Evolutionary conservation across 345 rosid species (phyloP), one percentile per base, ranked within the genome.

Genomic region (Aquilaria yunnanensis): DNA sequence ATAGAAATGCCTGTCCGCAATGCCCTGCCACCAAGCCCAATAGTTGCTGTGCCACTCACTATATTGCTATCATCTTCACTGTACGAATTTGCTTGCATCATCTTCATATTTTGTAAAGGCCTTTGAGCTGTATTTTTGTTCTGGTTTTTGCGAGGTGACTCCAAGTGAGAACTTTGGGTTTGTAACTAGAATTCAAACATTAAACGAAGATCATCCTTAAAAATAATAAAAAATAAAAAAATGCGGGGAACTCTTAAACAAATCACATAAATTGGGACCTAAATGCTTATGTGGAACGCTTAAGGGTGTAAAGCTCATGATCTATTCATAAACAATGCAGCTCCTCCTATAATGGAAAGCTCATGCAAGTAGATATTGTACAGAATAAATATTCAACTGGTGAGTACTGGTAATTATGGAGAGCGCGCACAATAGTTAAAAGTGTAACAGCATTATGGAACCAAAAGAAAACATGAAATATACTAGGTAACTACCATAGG

Each of bases 1-100:
- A 60, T 61, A 51, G 79, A 74, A 73, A 79, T 57, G 62, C 69
- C 77, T 3, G 85, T 55, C 56, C 59, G 70, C 70, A 65, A 65
- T 57, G 87, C 66, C 60, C 78, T 74, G 69, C 79, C 81, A 9
- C 71, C 83, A 64, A 77, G 85, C 52, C 87, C 84, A 48, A 83
- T 72, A 51, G 79, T 73, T 1, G 74, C 66, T 29, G 55, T 72
- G 43, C 65, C 69, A 74, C 70, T 76, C 54, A 59, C 68, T 32
- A 67, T 4, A 59, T 41, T 57, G 54, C 60, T 77, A 10, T 75
- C 86, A 12, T 74, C 73, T 47, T 70, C 77, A 57, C 10, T 46
- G 5, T 68, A 82, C 41, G 70, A 77, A 62, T 67, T 78, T 4
- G 46, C 62, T 63, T 65, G 70, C 16, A 67, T 33, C 56, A 47